Evolutionary conservation across 768 basidiomycete genomes (phyloP), one percentile per base, ranked within the genome.

Genomic region (Leccinum subgranulosum): DNA sequence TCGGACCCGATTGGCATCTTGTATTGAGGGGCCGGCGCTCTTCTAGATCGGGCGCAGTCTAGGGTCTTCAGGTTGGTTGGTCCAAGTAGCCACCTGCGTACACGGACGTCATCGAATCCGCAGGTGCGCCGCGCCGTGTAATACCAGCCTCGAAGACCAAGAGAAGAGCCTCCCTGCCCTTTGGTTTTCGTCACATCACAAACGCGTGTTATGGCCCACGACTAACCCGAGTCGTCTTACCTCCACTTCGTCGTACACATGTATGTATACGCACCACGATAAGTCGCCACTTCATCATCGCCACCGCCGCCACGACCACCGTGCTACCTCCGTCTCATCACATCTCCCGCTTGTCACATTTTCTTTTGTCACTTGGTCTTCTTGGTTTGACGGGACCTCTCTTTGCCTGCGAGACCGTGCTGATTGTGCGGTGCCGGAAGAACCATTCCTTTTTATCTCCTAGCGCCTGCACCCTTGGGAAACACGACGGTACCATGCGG

Each of bases 401-500:
- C 19, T n/a, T n/a, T 41, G 39, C 39, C 33, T 28, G 21, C 23
- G 3, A 15, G 46, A 34, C 14, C 4, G 19, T 27, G 51, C 25
- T 10, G 29, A n/a, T 58, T 54, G 49, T 51, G 60, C 56, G 49
- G 58, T 45, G 34, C 43, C 57, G 41, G 34, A 51, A 34, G 27
- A 41, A 41, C 10, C 9, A 19, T 9, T 41, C 10, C 39, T 10
- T 39, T 39, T n/a, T n/a, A 54, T 34, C 25, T 51, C 27, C 45
- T 33, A 41, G n/a, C n/a, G 43, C 29, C 29, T 49, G 11, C 51
- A 51, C 19, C 29, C 4, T 48, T 51, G 21, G 45, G 29, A 47
- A 45, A 47, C 53, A 36, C 50, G 31, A 23, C 50, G 28, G 55
- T 12, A 21, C 46, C 55, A 49, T 47, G 47, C 19, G 43, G 29